Base-by-base conservation (phyloP, 768 basidiomycete species). In the Tremella fuciformis region DNA sequence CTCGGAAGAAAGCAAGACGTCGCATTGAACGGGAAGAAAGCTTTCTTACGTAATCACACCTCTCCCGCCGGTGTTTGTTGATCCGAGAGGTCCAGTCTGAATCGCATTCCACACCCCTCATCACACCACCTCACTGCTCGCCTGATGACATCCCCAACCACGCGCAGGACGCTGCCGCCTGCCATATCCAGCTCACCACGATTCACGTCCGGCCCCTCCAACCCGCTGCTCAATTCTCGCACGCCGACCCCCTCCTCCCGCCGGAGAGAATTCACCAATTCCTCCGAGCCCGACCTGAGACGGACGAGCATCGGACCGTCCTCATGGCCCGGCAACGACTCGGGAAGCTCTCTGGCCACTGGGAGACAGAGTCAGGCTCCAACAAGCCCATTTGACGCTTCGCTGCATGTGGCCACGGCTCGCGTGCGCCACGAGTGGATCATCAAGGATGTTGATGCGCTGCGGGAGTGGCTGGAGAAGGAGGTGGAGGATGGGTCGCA, bases 181-280 rank as follows among this genome's bases (percentile, higher is more conserved):
- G 29, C 29, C 29, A 34, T 34, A 4, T 34, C 29, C 4, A 34
- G 29, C 29, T 34, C 29, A 11, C 29, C 29, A 11, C 29, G 29
- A 4, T 34, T 34, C 29, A 34, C 29, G 11, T 34, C 29, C 11
- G 29, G 29, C 6, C 38, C 46, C 77, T 79, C 18, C 71, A 67
- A 16, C n/a, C 42, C n/a, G 7, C 22, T 46, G 4, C 42, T 46
- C 6, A 46, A 46, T 46, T 46, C 42, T 22, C n/a, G 42, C n/a
- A 46, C 42, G 22, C 42, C 42, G 8, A 46, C 42, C 6, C 42
- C 42, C 6, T 46, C 42, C 22, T 46, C 42, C n/a, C n/a, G 42
- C 6, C 6, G 42, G 22, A n/a, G 42, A 46, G 42, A 46, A 15
- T 8, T 46, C 42, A 46, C 42, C 22, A n/a, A 18, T 15, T 46